phyloP scores from a whole-genome alignment of 164 flowering plant genomes.

The Chimonanthus praecox region DNA sequence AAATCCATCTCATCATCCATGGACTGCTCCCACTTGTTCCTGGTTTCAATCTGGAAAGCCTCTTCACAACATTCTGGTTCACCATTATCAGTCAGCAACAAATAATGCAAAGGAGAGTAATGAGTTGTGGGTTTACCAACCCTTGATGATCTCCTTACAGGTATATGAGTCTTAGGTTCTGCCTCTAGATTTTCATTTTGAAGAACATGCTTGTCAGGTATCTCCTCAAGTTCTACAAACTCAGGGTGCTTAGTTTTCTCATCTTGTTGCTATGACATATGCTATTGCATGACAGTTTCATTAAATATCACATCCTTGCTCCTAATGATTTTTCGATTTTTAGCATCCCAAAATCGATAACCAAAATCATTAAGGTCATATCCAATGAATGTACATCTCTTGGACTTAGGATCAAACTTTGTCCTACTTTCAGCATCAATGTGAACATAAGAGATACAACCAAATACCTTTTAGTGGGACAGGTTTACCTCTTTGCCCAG shows the following conservation, averaged over 20 bases:
- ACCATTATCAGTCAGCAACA: not conserved
- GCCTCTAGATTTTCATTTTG: not conserved
- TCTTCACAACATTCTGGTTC: not conserved
- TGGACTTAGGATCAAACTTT: constrained; percentile 4
- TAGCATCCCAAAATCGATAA: constrained; percentile 1
- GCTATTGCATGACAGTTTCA: not conserved
- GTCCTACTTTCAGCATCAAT: not conserved
- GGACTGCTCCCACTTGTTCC: not conserved
- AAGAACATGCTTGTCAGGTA: not conserved
- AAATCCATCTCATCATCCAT: constrained; percentile 2
- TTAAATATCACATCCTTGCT: not conserved
- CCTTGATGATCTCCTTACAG: not conserved
- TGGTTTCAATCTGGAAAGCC: not conserved
- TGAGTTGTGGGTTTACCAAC: not conserved
- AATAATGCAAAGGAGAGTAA: constrained; percentile 1
- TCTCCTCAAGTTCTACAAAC: not conserved
- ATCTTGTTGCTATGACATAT: not conserved
- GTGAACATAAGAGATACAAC: constrained; percentile 4
- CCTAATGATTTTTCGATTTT: constrained; percentile 5
- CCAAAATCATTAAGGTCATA: not conserved
- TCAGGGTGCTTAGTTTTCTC: not conserved
- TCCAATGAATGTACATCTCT: constrained; percentile 3
- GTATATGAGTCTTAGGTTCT: not conserved
- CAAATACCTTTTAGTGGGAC: constrained; percentile 1
- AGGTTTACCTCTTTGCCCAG: constrained; percentile 4